These are phyloP conservation scores for Abrus pulchellus DNA, from an alignment of 306 rosid species.

Conservation along the genomic window DNA sequence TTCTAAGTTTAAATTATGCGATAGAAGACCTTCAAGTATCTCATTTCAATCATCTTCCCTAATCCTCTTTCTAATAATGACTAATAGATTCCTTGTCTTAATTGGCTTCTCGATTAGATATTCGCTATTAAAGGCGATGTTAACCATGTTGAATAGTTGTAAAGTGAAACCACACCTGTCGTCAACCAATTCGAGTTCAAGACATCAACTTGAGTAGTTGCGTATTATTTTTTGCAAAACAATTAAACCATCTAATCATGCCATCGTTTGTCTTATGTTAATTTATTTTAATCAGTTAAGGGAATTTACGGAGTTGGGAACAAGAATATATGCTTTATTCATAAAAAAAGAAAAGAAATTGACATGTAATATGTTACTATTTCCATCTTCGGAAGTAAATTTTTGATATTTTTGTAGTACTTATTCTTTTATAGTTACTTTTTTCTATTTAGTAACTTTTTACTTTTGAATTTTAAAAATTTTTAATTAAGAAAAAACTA, in stretches of 20 bases:
- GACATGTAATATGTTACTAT: no score
- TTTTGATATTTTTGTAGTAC: no score
- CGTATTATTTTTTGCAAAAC: not conserved
- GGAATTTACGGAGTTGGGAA: not conserved
- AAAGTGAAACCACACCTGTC: slow-evolving; percentile 47
- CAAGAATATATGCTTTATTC: not conserved
- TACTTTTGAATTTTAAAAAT: no score
- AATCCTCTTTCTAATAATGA: slow-evolving; percentile 43
- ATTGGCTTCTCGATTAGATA: slow-evolving; percentile 47
- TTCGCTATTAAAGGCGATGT: slow-evolving; percentile 42
- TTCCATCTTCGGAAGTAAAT: no score
- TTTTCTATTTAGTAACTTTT: no score
- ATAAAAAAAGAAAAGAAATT: no score
- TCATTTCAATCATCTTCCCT: slow-evolving; percentile 28
- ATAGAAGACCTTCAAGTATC: slow-evolving; percentile 28
- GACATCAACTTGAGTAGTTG: slow-evolving; percentile 1
- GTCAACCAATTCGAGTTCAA: slow-evolving; percentile 30
- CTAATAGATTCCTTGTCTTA: slow-evolving; percentile 47
- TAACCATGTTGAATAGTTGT: slow-evolving; percentile 13
- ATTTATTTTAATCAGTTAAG: not conserved
- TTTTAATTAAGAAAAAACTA: no score
- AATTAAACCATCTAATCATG: not conserved
- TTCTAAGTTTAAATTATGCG: slow-evolving; percentile 50
- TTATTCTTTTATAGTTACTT: no score
- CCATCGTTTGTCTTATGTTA: not conserved